Evolutionary conservation across 2,329 filamentous ascomycete genomes (phyloP), one percentile per base, ranked within the genome.

Genomic region (Fusarium musae): DNA sequence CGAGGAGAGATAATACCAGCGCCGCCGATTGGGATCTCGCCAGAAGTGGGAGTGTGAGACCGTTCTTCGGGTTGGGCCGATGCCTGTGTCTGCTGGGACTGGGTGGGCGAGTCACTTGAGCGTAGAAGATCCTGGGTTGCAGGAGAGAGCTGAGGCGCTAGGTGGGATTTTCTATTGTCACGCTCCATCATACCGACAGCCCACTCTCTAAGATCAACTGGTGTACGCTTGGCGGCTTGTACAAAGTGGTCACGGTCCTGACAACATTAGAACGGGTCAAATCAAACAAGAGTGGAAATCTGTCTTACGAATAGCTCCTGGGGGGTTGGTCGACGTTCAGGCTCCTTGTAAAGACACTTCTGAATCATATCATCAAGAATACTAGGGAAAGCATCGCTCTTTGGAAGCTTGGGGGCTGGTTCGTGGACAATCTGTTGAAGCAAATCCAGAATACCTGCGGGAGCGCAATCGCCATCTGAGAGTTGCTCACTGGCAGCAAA

Each of bases 401-500:
- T 97, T 46, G 96, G 96, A 58, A 99, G 88, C 80, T 90, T 95
- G 2, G 96, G 96, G 8, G 96, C 94, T 8, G 95, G 95, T 82
- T 99, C 96, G 80, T 98, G 93, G 30, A 99, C 96, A 81, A 99
- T 99, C 81, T 97, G 95, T 83, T 99, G 96, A 53, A 99, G 86
- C 66, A 99, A 88, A 83, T 99, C 96, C 63, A 99, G 87, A 77
- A 99, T 99, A 74, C 96, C 96, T 80, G 97, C 95, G 4, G 96
- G 96, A 5, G 93, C 94, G 58, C 92, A 92, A 73, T 96, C 93
- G 64, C 88, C 90, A 67, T 97, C 94, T 4, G 89, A 89, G 30
- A 91, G 83, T 74, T 91, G 89, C 78, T 92, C 90, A 77, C 90
- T 94, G 17, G 91, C 87, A 74, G 93, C 92, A 81, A 99, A 99